A percentile compares a stretch with the other conserved stretches of the same genome.
These are phyloP conservation scores for Exophiala phaeomuriformis DNA, from an alignment of 2,329 filamentous ascomycete species.

Conservation along the genomic window DNA sequence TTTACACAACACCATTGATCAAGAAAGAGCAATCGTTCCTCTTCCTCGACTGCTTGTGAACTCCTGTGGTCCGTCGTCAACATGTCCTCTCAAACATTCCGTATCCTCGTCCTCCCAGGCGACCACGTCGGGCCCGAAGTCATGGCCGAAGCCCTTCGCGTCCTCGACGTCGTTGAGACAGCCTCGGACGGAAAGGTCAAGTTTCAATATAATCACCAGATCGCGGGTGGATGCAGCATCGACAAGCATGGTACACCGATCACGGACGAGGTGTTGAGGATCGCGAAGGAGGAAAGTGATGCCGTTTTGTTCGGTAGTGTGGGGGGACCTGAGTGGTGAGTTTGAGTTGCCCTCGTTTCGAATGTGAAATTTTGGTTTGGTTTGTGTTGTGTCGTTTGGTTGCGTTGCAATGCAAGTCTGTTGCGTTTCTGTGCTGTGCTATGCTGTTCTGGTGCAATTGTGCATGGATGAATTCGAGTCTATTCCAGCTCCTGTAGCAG, in stretches of 20 bases:
- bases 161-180: conserved; percentile 43
- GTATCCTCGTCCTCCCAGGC: conserved; percentile 57
- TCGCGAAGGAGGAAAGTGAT: conserved; percentile 51
- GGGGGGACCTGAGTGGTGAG: conserved; percentile 58
- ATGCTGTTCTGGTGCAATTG: no score
- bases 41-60: no score
- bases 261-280: conserved; percentile 53
- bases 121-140: conserved; percentile 66
- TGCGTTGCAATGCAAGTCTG: no score
- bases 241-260: conserved; percentile 60
- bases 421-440: no score
- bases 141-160: conserved; percentile 55
- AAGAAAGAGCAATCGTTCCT: no score
- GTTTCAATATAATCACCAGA: conserved; percentile 55
- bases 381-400: no score
- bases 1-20: no score
- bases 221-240: conserved; percentile 61
- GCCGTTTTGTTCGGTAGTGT: conserved; percentile 64
- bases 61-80: background rate
- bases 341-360: conserved; percentile 31
- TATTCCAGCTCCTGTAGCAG: no score
- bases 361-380: no score
- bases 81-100: conserved; percentile 14
- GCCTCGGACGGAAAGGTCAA: conserved; percentile 50
- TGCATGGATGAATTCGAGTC: no score